Base-by-base conservation (phyloP, 2,329 filamentous ascomycete species). In the Fusarium sp. region DNA sequence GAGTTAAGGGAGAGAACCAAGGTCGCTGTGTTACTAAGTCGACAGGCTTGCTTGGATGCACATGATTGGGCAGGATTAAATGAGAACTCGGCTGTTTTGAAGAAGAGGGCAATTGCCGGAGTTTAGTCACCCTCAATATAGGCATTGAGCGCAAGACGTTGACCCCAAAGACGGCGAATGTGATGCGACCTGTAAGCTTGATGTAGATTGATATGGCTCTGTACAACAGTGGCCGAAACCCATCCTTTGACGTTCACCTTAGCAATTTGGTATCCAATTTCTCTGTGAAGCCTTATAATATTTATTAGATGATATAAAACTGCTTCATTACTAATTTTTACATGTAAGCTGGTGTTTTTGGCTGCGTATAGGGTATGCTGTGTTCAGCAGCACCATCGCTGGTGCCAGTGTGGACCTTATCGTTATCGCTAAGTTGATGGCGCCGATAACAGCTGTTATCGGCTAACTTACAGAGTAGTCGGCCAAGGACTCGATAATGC, bases 21-120 rank as follows among this genome's bases (percentile, higher is more conserved):
- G 18, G 60, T 66, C 10, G 63, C 60, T 12, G 63, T 64, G 6
- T 42, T 66, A 7, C 39, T 63, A 4, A 64, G 59, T 37, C 46
- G 58, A 15, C 62, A 64, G n/a, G 62, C 62, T 18, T 64, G 62
- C 21, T 46, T 64, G 46, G 62, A 63, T 14, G 62, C 62, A 3
- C 59, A 63, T 46, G 39, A 64, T n/a, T 64, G 62, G 62, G 33
- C 41, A 1, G 62, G 62, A 0, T 14, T 64, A 15, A 63, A 63
- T 21, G 62, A 52, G 10, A 63, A 63, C 16, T 64, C 58, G 29
- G 62, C 59, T 21, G 59, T 64, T 4, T 41, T 64, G 12, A 64
- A 63, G 33, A 64, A 64, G 7, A 46, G 62, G 4, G 62, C 62
- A 1, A 64, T 64, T 14, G 25, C 19, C 2, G 60, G 60, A 25